Base-by-base conservation (phyloP, 2,329 filamentous ascomycete genomes). In the Zopfia rhizophila region DNA sequence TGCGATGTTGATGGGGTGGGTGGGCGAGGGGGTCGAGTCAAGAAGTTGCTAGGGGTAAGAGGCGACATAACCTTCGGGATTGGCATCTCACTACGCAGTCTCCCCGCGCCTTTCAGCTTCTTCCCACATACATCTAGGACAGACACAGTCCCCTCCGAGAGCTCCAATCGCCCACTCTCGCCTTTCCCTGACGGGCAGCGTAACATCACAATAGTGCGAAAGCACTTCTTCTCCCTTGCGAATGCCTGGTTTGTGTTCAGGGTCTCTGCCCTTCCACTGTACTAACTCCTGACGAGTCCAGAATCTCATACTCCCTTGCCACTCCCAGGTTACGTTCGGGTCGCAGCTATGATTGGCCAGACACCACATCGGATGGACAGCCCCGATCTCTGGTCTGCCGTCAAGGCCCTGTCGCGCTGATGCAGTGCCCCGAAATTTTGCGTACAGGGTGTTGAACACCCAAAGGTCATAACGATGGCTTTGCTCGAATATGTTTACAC, bases 321-420 rank as follows among this genome's bases (percentile, higher is more conserved):
- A 97, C 63, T 96, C 90, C 94, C 94, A 99, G 3, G 83, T 83
- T 27, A 97, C 91, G 69, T 96, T 97, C 7, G 94, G 94, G 66
- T 96, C 86, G 73, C 94, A 99, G 69, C 91, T 91, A 69, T 99
- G 94, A 65, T 99, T 99, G 19, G 93, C 92, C 21, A 97, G 79
- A 72, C 92, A 97, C 91, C 94, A 99, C 59, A 96, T 85, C 2
- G 93, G 91, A 73, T 97, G 92, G 19, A 97, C 92, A 19, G 93
- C 93, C 19, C 90, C 91, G 4, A 96, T 88, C 62, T 97, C 94
- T 0, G 94, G 93, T 7, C 90, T 84, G 3, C 91, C 90, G 53
- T 93, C 89, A 0, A 81, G 81, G 4, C 75, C 69, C 36, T 78
- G 87, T 27, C 90, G 83, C 4, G 92, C 93, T 2, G 91, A 96